These are phyloP conservation scores for Seminavis robusta DNA, from an alignment of 108 stramenopile species.

Conservation along the genomic window DNA sequence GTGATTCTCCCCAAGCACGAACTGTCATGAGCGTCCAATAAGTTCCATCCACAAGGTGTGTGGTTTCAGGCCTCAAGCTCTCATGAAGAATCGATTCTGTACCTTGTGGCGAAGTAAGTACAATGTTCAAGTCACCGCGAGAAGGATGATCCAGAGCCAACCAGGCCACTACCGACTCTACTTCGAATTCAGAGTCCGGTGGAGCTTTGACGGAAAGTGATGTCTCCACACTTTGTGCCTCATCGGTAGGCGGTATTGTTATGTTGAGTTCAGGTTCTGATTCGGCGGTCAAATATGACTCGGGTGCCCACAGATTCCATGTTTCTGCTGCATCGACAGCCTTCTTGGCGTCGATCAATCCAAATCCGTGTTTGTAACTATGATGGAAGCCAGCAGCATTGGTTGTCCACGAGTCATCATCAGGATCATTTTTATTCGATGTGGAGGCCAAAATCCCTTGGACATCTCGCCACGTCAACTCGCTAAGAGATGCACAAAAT, in stretches of 20 bases:
- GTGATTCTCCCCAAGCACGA: constrained; percentile 35
- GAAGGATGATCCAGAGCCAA: constrained; percentile 23
- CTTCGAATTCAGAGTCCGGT: too few species aligned
- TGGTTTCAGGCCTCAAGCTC: constrained; percentile 20
- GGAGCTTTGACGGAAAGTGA: too few species aligned
- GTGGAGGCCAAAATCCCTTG: constrained; percentile 38
- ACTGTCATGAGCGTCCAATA: constrained; percentile 44
- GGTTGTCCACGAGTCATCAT: constrained; percentile 5
- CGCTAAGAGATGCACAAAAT: too few species aligned
- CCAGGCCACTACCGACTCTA: constrained; percentile 29
- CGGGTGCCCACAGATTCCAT: constrained; percentile 15
- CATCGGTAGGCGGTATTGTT: too few species aligned
- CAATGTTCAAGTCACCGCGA: constrained; percentile 37
- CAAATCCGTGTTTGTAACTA: constrained; percentile 39
- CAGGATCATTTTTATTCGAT: constrained; percentile 10
- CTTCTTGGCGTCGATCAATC: constrained; percentile 32
- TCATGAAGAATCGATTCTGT: constrained; percentile 24
- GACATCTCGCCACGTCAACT: constrained; percentile 49
- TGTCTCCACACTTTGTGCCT: too few species aligned
- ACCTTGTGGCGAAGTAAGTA: constrained; percentile 27
- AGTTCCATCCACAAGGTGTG: not conserved
- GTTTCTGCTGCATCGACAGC: constrained; percentile 17
- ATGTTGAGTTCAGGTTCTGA: not conserved
- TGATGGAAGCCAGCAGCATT: constrained; percentile 32
- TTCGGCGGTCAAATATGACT: not conserved